Evolutionary conservation across 225 moss, liverwort and hornwort genomes (phyloP).

Genomic region (Anthoceros angustus): DNA sequence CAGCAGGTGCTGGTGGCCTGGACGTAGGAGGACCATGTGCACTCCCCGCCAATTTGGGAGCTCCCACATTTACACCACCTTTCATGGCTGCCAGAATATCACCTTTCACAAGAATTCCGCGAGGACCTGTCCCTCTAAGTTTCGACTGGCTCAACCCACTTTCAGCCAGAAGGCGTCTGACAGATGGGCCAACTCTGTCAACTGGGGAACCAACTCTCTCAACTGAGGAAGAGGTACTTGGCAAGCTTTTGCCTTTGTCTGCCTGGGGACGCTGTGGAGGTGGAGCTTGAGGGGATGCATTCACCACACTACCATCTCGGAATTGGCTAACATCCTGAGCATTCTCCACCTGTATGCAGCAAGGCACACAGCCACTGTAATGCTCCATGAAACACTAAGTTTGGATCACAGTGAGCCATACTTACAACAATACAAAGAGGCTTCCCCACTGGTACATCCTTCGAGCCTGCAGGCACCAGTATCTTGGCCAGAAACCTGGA

Average conservation of each 20-base stretch:
- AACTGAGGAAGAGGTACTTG: conserved; percentile 14
- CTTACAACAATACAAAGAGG: conserved; percentile 77
- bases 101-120: conserved; percentile 80
- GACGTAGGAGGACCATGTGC: conserved; percentile 10
- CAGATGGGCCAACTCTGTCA: conserved; percentile 72
- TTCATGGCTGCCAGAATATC: conserved; percentile 79
- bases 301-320: neutral
- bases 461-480: conserved; percentile 57
- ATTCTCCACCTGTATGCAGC: conserved; percentile 17
- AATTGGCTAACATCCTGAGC: conserved; percentile 11
- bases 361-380: conserved; percentile 1
- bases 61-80: conserved; percentile 29
- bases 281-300: neutral
- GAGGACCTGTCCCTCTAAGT: conserved; percentile 70
- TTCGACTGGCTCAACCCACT: conserved; percentile 73
- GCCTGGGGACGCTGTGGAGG: conserved; percentile 22
- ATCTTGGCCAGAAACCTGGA: conserved; percentile 81
- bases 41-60: conserved; percentile 19
- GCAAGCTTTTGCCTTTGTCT: conserved; percentile 27
- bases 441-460: conserved; percentile 78
- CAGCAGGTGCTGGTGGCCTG: conserved; percentile 10
- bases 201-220: neutral
- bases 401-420: neutral
- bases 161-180: conserved; percentile 70
- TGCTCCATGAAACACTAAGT: neutral